Evolutionary conservation across 805 yeast species (phyloP).

Genomic region (Hanseniaspora pseudoguilliermondii): DNA sequence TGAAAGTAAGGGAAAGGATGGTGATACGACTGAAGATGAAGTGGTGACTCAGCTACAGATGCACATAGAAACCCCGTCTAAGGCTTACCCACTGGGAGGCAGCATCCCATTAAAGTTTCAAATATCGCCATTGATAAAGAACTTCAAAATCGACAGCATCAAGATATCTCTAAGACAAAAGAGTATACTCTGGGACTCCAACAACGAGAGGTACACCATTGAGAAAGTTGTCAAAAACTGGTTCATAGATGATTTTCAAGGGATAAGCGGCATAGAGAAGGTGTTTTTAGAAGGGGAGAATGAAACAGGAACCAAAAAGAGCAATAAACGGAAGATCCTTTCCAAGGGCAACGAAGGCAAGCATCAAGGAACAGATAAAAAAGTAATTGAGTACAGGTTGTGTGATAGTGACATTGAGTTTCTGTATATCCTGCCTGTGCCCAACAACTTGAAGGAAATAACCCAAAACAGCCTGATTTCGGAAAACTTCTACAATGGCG

Average conservation of each 20-base stretch:
- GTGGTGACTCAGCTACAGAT: constrained; percentile 3
- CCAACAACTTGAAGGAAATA: constrained; percentile 53
- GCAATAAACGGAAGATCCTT: background rate
- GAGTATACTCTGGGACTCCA: constrained; percentile 4
- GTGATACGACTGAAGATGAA: background rate
- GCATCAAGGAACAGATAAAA: background rate
- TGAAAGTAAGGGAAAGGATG: background rate
- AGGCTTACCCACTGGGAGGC: constrained; percentile 8
- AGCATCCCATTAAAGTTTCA: constrained; percentile 7
- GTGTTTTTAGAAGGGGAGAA: background rate
- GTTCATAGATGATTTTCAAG: background rate
- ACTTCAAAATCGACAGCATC: background rate
- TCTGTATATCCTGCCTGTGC: constrained; percentile 41
- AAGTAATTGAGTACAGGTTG: background rate
- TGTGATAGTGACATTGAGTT: constrained; percentile 29
- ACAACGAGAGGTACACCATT: constrained; percentile 5
- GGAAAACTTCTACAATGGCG: constrained; percentile 26
- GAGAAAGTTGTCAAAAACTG: background rate
- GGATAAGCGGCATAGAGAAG: constrained; percentile 5
- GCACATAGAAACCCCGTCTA: constrained; percentile 7
- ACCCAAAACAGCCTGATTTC: constrained; percentile 74
- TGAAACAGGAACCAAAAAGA: background rate
- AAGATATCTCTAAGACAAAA: background rate
- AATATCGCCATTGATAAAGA: constrained; percentile 5
- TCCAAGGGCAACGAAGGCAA: background rate